Percentiles rank a stretch among this genome's conserved stretches.
These are phyloP conservation scores for Monilinia aucupariae DNA, from an alignment of 2,329 filamentous ascomycete species.

Conservation along the genomic window DNA sequence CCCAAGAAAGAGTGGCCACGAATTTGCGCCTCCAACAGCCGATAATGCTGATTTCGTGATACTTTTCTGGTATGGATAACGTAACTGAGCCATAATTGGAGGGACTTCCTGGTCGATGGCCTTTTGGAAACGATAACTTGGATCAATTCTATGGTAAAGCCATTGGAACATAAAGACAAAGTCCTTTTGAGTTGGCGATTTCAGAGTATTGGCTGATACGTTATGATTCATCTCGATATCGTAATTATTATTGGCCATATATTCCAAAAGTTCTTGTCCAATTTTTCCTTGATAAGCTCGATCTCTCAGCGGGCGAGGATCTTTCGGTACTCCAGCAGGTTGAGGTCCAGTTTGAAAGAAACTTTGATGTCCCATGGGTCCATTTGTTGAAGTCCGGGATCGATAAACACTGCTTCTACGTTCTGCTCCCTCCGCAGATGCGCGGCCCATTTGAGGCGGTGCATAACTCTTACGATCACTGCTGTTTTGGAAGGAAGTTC, in stretches of 20 bases:
- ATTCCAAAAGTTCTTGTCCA: slow-evolving; percentile 85
- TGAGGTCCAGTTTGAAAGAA: slow-evolving; percentile 89
- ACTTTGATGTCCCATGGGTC: slow-evolving; percentile 72
- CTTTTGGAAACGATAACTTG: slow-evolving; percentile 87
- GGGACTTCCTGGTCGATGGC: slow-evolving; percentile 94
- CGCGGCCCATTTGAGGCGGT: slow-evolving; percentile 37
- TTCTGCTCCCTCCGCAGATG: slow-evolving; percentile 44
- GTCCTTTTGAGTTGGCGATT: slow-evolving; percentile 94
- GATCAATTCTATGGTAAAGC: slow-evolving; percentile 94
- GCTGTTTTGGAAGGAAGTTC: slow-evolving; percentile 70
- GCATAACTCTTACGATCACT: slow-evolving; percentile 55
- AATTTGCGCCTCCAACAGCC: slow-evolving; percentile 88
- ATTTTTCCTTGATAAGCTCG: slow-evolving; percentile 74
- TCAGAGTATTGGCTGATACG: slow-evolving; percentile 83
- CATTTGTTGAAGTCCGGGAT: slow-evolving; percentile 61
- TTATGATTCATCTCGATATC: slow-evolving; percentile 97
- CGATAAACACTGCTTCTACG: slow-evolving; percentile 80
- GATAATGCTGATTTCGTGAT: slow-evolving; percentile 96
- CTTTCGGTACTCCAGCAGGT: slow-evolving; percentile 74
- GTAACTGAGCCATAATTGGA: slow-evolving; percentile 82
- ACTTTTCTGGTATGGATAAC: slow-evolving; percentile 90
- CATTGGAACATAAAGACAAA: slow-evolving; percentile 98
- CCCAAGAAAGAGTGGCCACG: slow-evolving; percentile 87
- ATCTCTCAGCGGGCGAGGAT: slow-evolving; percentile 82
- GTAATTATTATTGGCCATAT: slow-evolving; percentile 88